Conservation (phyloP, 139 green algal species). For the Chlorella ohadii region DNA sequence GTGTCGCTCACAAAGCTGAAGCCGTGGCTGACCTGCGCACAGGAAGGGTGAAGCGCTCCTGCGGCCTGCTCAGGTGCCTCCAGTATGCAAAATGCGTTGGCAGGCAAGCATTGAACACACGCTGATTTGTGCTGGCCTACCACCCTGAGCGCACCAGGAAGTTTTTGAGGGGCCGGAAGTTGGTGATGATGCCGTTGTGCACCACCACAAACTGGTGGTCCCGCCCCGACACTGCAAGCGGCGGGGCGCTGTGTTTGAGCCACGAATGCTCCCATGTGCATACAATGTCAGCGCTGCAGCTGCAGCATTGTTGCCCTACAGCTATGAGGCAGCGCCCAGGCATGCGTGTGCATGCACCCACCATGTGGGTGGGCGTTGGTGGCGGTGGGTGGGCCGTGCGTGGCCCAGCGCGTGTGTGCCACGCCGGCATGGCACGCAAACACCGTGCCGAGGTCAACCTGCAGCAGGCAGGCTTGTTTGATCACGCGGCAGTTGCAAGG, state of each 20-base stretch:
- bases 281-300: too few species aligned
- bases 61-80: too few species aligned
- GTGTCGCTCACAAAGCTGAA: slow-evolving; percentile 94
- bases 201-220: slow-evolving; percentile 95
- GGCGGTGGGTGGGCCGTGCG: slow-evolving; percentile 85
- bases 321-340: too few species aligned
- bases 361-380: slow-evolving; percentile 92
- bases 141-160: slow-evolving; percentile 90
- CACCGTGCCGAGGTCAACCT: slow-evolving; percentile 54
- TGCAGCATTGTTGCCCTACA: too few species aligned
- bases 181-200: slow-evolving; percentile 99
- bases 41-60: neutral
- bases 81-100: too few species aligned
- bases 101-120: too few species aligned
- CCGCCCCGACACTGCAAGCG: slow-evolving; percentile 56
- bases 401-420: slow-evolving; percentile 98
- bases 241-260: too few species aligned
- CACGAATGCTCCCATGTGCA: too few species aligned
- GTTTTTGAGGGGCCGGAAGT: slow-evolving; percentile 90
- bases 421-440: slow-evolving; percentile 82
- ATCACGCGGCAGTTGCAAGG: too few species aligned
- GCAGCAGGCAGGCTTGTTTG: too few species aligned
- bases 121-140: too few species aligned
- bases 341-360: too few species aligned
- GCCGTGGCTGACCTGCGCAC: slow-evolving; percentile 46